These are phyloP conservation scores for Diaporthe ampelina DNA, from an alignment of 2,329 filamentous ascomycete genomes.

Conservation along the genomic window DNA sequence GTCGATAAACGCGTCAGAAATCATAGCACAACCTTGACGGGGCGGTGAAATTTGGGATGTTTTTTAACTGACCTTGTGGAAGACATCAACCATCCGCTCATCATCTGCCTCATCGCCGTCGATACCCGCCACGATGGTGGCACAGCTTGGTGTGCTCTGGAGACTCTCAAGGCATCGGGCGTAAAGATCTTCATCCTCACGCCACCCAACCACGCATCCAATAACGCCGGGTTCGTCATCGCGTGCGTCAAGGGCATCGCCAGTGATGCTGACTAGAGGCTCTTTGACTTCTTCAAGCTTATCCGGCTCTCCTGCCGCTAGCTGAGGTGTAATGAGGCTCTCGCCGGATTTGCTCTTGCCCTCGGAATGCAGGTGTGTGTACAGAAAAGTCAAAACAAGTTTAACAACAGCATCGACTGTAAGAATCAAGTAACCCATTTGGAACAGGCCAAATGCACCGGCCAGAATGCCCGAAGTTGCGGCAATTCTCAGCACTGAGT, in stretches of 20 bases:
- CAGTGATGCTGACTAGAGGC: neutral
- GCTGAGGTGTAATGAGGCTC: neutral
- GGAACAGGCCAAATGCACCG: neutral
- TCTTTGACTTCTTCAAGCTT: neutral
- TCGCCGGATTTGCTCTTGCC: neutral
- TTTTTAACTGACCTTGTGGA: neutral
- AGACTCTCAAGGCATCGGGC: slow-evolving; percentile 11
- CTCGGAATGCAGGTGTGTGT: slow-evolving; percentile 15
- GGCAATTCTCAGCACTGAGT: neutral
- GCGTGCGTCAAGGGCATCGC: accelerated
- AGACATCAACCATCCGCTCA: slow-evolving; percentile 4
- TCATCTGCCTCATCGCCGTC: slow-evolving; percentile 26
- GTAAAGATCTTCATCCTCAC: slow-evolving; percentile 27
- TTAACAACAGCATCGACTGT: slow-evolving; percentile 15
- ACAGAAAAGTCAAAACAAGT: slow-evolving; percentile 6
- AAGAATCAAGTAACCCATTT: neutral
- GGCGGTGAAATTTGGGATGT: accelerated
- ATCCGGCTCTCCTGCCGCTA: neutral
- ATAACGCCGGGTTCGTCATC: neutral
- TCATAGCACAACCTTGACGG: neutral
- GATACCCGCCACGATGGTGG: slow-evolving; percentile 24
- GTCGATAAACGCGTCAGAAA: neutral
- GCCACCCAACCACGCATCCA: slow-evolving; percentile 22
- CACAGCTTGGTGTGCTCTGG: neutral
- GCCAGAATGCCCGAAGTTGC: slow-evolving; percentile 18